Base-by-base conservation (phyloP, 2,329 filamentous ascomycete species). In the Ophiocordyceps camponoti-rufipedis region DNA sequence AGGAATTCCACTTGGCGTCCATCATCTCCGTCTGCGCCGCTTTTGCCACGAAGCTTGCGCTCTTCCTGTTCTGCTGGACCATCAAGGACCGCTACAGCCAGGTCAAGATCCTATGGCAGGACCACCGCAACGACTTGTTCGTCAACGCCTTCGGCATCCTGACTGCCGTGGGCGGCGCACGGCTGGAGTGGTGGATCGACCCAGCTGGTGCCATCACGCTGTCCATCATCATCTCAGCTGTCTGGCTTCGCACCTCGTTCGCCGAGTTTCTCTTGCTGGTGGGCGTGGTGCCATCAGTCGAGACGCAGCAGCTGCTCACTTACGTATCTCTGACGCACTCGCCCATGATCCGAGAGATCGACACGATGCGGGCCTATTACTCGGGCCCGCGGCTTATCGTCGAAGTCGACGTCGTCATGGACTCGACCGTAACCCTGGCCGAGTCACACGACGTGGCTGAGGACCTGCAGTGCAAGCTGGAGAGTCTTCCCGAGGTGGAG, bases 351-450 rank as follows among this genome's bases (percentile, higher is more conserved):
- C 72, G 71, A 46, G 84, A 85, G 54, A 93, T 98, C 59, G 91
- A 98, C 62, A 98, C 91, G 1, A 91, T 96, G 4, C 78, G 91
- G 44, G 86, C 88, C 1, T 96, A 94, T 64, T 88, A 95, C 63
- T 85, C 80, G 7, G 89, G 89, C 0, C 78, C 88, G 1, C 75
- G 89, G 18, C 75, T 95, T 42, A 87, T 96, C 52, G 88, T 93
- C 53, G 91, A 98, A 68, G 86, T 96, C 35, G 91, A 98, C 58
- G 79, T 96, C 46, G 89, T 96, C 55, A 94, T 96, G 86, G 78
- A 88, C 53, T 76, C 80, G 0, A 68, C 76, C 1, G 74, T 80
- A 46, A 76, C 78, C 2, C 72, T 98, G 14, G 71, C 75, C 50
- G 79, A 80, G 45, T 91, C 87, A 0, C 91, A 98, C 61, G 91